These are phyloP conservation scores for Grammothele lineata DNA, from an alignment of 768 basidiomycete genomes.

Conservation along the genomic window DNA sequence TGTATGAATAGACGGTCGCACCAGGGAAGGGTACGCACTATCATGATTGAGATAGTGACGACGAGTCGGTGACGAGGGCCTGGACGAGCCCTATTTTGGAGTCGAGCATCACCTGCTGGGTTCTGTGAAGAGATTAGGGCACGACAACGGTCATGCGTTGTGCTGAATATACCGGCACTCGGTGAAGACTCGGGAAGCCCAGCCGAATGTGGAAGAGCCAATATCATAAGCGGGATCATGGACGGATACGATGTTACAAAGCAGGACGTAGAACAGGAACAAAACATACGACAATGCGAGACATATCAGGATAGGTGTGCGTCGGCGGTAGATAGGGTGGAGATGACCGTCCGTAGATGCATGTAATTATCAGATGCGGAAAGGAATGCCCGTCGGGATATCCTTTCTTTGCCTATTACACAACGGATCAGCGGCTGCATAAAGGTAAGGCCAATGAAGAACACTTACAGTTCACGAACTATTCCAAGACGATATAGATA, in stretches of 20 bases:
- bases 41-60: no score
- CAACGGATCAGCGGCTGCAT: not conserved
- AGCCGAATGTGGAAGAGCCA: no score
- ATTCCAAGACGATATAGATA: not conserved
- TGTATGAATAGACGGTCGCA: no score
- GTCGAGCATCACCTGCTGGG: no score
- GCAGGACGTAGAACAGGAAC: not conserved
- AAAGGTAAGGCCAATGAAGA: not conserved
- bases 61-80: no score
- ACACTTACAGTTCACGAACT: conserved; percentile 63
- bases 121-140: no score
- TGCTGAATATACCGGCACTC: no score
- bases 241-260: not conserved
- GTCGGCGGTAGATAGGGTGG: not conserved
- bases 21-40: no score
- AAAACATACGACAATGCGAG: not conserved
- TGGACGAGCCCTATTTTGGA: no score
- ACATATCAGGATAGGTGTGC: not conserved
- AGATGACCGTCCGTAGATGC: not conserved
- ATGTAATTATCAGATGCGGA: not conserved
- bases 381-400: conserved; percentile 27
- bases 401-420: conserved; percentile 29
- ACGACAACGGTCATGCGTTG: no score
- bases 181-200: no score
- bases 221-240: no score